phyloP scores from a whole-genome alignment of 495 filamentous ascomycete genomes.

The Collariella sp. region DNA sequence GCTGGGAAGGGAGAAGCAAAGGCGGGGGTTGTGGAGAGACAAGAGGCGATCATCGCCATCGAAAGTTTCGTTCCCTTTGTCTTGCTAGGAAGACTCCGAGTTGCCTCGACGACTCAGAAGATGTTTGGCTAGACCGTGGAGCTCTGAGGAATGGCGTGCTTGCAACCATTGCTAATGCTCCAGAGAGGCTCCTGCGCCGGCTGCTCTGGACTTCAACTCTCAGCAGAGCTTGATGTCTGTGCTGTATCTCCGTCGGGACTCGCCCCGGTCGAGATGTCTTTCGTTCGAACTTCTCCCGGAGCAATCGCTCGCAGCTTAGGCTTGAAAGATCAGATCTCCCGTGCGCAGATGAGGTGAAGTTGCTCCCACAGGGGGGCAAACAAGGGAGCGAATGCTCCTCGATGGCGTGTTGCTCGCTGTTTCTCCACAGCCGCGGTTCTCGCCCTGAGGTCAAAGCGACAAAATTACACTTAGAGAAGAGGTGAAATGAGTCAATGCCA shows the following conservation, averaged over 20 bases:
- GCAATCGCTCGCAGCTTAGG: neutral
- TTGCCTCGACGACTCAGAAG: too few relatives aligned
- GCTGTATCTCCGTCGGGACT: neutral
- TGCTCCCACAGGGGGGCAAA: neutral
- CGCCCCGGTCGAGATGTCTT: neutral
- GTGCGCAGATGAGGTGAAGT: neutral
- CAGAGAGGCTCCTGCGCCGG: neutral
- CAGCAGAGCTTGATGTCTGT: neutral
- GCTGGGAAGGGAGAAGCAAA: neutral
- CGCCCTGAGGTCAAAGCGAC: slow-evolving; percentile 4
- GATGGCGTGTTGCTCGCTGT: neutral
- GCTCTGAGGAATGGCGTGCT: too few relatives aligned
- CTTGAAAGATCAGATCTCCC: neutral
- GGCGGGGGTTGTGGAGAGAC: neutral
- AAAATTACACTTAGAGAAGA: slow-evolving; percentile 2
- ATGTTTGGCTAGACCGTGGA: too few relatives aligned
- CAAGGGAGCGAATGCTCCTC: neutral
- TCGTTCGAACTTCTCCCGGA: neutral
- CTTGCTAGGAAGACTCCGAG: too few relatives aligned
- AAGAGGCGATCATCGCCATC: too few relatives aligned
- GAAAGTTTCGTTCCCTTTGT: too few relatives aligned
- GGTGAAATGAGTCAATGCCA: slow-evolving; percentile 9
- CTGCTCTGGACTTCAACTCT: neutral
- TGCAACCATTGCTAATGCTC: too few relatives aligned
- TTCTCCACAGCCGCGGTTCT: slow-evolving; percentile 1